Base-by-base conservation (phyloP, 352 stramenopile genomes). In the Thraustotheca clavata region DNA sequence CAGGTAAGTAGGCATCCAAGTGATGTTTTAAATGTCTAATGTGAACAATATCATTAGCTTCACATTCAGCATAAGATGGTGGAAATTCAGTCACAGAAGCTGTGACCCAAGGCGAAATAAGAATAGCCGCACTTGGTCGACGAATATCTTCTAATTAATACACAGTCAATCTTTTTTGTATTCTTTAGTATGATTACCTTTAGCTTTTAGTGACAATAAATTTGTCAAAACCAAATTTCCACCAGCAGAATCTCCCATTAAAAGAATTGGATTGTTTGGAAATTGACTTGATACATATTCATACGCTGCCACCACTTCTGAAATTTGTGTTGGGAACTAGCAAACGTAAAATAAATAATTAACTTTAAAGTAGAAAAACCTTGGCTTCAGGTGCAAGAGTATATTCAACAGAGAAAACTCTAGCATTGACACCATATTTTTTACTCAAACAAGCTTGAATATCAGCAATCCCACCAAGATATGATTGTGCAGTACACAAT, bases 191-290 rank as follows among this genome's bases (percentile, higher is more conserved):
- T 16, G 16, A 5, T 9, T 55, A 65, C 57, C 36, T 65, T 7
- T 29, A 26, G 11, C 18, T 8, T 54, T 55, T 6, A 65, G 32
- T 16, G 38, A 33, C 22, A 55, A 33, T 11, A 55, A 27, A 33
- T 57, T 29, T 11, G 38, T n/a, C 36, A 65, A 33, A 4, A 54
- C 38, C 16, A 65, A 27, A 46, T 65, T 50, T 1, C 57, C 57
- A n/a, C 57, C 57, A 2, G 57, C 57, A 3, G 57, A 65, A 41
- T 65, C 38, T 18, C 57, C 57, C n/a, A 65, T 24, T 14, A 65
- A 22, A 20, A 65, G 7, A 34, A 65, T 54, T 7, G 38, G 57
- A 20, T 54, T 39, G 4, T 27, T 39, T 16, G 35, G 29, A 52
- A 52, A 52, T 16, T 16, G 20, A 8, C 14, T 27, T 7, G 24